These are phyloP conservation scores for Leccinum olivaceopallidum DNA, from an alignment of 768 basidiomycete species.

Conservation along the genomic window DNA sequence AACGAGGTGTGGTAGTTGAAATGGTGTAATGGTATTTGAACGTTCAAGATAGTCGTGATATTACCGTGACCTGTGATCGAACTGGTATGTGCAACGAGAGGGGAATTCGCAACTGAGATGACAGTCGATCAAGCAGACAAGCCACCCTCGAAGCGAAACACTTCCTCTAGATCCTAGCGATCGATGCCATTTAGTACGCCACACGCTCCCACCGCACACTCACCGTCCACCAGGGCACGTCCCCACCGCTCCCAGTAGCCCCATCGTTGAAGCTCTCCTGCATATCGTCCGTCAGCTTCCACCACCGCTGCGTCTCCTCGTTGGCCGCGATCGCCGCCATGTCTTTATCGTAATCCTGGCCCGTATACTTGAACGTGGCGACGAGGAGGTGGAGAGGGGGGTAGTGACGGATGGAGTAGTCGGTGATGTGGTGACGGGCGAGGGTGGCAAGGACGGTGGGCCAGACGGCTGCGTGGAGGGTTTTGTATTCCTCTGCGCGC, in stretches of 20 bases:
- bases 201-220: slow-evolving; percentile 7
- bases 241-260: slow-evolving; percentile 66
- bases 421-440: slow-evolving; percentile 59
- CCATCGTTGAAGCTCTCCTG: slow-evolving; percentile 74
- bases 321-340: slow-evolving; percentile 66
- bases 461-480: slow-evolving; percentile 66
- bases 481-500: slow-evolving; percentile 50
- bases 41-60: fast-evolving
- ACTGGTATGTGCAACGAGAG: too few relatives aligned
- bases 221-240: slow-evolving; percentile 73
- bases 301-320: slow-evolving; percentile 73
- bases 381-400: slow-evolving; percentile 65
- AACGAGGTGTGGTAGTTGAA: neutral
- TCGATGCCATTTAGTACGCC: slow-evolving; percentile 1
- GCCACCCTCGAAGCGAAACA: slow-evolving; percentile 65
- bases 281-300: slow-evolving; percentile 75
- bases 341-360: slow-evolving; percentile 61
- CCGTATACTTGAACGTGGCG: slow-evolving; percentile 77
- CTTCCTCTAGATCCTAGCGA: slow-evolving; percentile 57
- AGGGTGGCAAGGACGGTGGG: slow-evolving; percentile 66
- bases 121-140: slow-evolving; percentile 6
- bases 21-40: neutral
- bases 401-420: slow-evolving; percentile 78
- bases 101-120: neutral
- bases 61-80: neutral